Base-by-base conservation (phyloP, 139 green algal genomes). In the Volvox africanus region DNA sequence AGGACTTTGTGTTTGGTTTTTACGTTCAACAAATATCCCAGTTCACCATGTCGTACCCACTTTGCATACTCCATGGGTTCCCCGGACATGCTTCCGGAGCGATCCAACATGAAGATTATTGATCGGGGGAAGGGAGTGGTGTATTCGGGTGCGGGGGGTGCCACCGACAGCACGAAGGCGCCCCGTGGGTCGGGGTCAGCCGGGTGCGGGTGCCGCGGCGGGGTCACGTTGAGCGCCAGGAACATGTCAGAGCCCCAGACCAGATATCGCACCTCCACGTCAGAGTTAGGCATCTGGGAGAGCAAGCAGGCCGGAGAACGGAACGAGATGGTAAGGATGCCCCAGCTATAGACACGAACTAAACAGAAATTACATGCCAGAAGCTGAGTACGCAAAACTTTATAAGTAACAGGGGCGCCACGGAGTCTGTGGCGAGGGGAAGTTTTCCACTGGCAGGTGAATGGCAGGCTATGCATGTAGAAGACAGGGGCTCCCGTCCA, bases 101-200 rank as follows among this genome's bases (percentile, higher is more conserved):
- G 82, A 89, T 97, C 95, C 55, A 97, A 79, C 37, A 96, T 62
- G 82, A 96, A 96, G 16, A 97, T 88, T 14, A 96, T 75, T 44
- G 88, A 93, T 30, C 93, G 91, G 26, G 87, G 67, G 82, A 97
- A 96, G 90, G 80, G 33, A 30, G 86, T 30, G 30, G 77, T 82
- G 65, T 61, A 61, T 84, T 95, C 86, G 0, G 93, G 93, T 5
- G 86, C 92, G 82, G 94, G 89, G 16, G 89, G 93, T 2, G 93
- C 88, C 62, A 94, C 65, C 6, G 91, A 44, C 22, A 95, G 82
- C 82, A 88, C 78, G 73, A 95, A 95, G 37, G 88, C 77, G 26
- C 92, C 92, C 44, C 93, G 86, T 0, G 89, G 89, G 89, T 95
- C 93, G 67, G 61, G 62, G 35, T 82, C 33, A 33, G 84, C n/a